A percentile compares a stretch with the other conserved stretches of the same genome.
Conservation (phyloP, 805 yeast genomes). For the Gaillardinia entomophila region DNA sequence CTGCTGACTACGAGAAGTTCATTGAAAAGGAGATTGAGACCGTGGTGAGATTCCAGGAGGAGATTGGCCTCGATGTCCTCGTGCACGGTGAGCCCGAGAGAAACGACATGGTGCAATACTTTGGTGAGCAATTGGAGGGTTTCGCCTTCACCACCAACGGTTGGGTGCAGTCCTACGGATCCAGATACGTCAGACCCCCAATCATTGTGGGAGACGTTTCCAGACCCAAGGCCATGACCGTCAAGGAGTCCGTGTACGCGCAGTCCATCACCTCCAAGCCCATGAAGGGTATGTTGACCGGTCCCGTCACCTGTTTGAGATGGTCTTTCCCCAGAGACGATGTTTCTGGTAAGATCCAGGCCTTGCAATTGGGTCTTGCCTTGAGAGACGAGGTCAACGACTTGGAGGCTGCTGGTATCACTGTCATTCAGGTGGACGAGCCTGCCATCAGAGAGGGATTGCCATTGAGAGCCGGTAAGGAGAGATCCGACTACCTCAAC, state of each 20-base stretch:
- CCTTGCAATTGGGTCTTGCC: constrained; percentile 95
- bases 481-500: constrained; percentile 91
- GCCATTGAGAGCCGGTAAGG: constrained; percentile 96
- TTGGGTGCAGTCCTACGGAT: constrained; percentile 99
- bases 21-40: constrained; percentile 94
- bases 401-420: constrained; percentile 97
- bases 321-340: constrained; percentile 99
- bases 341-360: constrained; percentile 86
- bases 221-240: constrained; percentile 97
- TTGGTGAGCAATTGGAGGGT: constrained; percentile 98
- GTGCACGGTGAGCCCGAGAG: constrained; percentile 99
- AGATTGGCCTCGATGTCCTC: constrained; percentile 93
- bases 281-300: constrained; percentile 99
- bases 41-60: constrained; percentile 98
- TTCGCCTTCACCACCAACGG: constrained; percentile 98
- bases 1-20: constrained; percentile 93
- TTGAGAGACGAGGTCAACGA: constrained; percentile 98
- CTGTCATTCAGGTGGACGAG: constrained; percentile 98
- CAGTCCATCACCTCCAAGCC: constrained; percentile 94
- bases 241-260: constrained; percentile 98
- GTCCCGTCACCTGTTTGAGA: constrained; percentile 98
- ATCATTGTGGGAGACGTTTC: constrained; percentile 98
- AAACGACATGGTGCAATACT: constrained; percentile 99
- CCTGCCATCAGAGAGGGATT: constrained; percentile 99
- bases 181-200: constrained; percentile 99